Conservation (phyloP, 768 basidiomycete species). For the Multifurca ochricompacta region DNA sequence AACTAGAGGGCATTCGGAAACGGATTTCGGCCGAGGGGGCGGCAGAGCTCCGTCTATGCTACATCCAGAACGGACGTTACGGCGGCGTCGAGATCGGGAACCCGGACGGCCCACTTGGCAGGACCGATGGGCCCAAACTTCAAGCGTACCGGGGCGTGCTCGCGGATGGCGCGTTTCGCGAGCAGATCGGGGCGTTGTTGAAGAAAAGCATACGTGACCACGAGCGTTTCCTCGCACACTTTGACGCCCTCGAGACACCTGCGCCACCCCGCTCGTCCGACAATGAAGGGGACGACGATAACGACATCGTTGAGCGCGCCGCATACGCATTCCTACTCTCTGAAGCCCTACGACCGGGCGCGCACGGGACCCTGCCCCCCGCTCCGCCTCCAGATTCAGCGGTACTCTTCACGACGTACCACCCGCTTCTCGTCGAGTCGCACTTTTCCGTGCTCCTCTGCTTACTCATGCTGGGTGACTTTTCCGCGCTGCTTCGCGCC, state of each 20-base stretch:
- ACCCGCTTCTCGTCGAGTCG: constrained; percentile 82
- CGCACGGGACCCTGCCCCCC: constrained; percentile 32
- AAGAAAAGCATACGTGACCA: constrained; percentile 79
- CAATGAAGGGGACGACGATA: constrained; percentile 5
- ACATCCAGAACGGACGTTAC: constrained; percentile 65
- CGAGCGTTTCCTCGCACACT: constrained; percentile 76
- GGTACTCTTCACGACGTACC: constrained; percentile 79
- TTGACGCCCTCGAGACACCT: constrained; percentile 57
- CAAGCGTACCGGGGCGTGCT: constrained; percentile 57
- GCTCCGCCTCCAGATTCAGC: constrained; percentile 37
- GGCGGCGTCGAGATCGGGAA: constrained; percentile 85
- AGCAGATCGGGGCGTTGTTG: constrained; percentile 50
- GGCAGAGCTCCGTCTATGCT: constrained; percentile 69
- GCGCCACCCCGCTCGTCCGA: constrained; percentile 16
- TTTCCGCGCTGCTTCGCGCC: constrained; percentile 49
- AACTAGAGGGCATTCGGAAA: constrained; percentile 62
- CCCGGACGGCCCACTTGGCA: constrained; percentile 69
- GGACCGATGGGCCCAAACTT: constrained; percentile 46
- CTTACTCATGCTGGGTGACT: constrained; percentile 71
- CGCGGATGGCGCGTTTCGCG: constrained; percentile 46
- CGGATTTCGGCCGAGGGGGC: constrained; percentile 48
- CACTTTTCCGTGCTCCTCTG: constrained; percentile 75
- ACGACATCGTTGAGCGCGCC: constrained; percentile 44
- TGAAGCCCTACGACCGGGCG: constrained; percentile 60
- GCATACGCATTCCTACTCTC: constrained; percentile 64